Percentiles rank a stretch among this genome's conserved stretches.
Conservation (phyloP, 768 basidiomycete genomes). For the Mrakia frigida region DNA sequence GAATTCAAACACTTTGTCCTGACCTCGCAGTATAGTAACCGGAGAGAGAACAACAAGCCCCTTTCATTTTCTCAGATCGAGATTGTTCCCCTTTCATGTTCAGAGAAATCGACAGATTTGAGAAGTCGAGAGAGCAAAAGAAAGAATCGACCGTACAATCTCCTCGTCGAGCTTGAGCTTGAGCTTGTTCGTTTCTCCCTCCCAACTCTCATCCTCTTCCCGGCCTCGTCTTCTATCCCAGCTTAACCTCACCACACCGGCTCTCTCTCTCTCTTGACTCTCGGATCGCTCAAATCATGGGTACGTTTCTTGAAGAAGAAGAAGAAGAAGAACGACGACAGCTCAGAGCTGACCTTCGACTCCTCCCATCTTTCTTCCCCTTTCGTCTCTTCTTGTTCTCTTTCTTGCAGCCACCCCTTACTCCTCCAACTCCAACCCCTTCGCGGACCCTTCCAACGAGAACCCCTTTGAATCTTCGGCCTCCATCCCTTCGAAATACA, state of each 20-base stretch:
- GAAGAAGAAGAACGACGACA: too few relatives aligned
- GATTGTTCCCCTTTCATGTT: not conserved
- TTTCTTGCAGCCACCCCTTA: not conserved
- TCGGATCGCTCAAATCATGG: not conserved
- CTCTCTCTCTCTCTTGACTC: not conserved
- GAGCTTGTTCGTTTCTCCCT: too few relatives aligned
- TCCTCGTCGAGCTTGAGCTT: not conserved
- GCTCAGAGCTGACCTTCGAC: not conserved
- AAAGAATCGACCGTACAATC: too few relatives aligned
- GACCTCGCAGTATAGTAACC: not conserved
- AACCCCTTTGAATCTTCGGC: constrained; percentile 25
- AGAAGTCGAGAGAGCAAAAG: not conserved
- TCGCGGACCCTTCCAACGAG: constrained; percentile 23
- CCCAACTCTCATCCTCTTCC: too few relatives aligned
- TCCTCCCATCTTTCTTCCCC: not conserved
- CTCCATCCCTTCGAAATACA: not conserved
- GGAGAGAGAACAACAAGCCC: not conserved
- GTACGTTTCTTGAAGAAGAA: not conserved
- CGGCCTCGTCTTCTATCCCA: too few relatives aligned
- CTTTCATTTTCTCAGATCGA: not conserved
- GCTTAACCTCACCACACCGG: too few relatives aligned
- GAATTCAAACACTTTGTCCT: not conserved
- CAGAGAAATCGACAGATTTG: not conserved
- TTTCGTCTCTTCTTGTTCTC: not conserved
- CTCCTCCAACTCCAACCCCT: constrained; percentile 29